Evolutionary conservation across 1,284 basidiomycete genomes (phyloP), one percentile per base, ranked within the genome.

Genomic region (Microbotryum saponariae): DNA sequence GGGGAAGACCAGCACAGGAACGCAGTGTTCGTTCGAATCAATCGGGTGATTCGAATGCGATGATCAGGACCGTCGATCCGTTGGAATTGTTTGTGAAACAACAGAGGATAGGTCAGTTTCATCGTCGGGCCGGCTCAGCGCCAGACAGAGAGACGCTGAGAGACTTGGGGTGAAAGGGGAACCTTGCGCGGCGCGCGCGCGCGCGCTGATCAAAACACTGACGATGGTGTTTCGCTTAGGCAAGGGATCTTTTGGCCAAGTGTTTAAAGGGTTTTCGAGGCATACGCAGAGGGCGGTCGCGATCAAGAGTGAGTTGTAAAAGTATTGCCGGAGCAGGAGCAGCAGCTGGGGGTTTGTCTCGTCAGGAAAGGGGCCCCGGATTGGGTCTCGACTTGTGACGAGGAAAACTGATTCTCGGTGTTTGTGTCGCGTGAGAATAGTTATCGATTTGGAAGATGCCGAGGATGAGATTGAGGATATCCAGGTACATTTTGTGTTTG

Each of bases 391-490:
- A 46, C 21, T 49, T n/a, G 45, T 5, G 1, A 20, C 48, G 48
- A 21, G 21, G 8, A 31, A 49, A 21, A 14, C 48, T 27, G 9
- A 49, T 27, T 12, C 20, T 27, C 48, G 9, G 2, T n/a, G 6
- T n/a, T 20, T 8, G 25, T 33, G 31, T 29, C 25, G 31, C 9
- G 12, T 1, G n/a, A 3, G 10, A 20, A 16, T 59, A 68, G 93
- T 97, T 70, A 97, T 98, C 75, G 92, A 98, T 79, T 83, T 99
- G 45, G 94, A 99, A 77, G 91, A 89, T 73, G 93, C 94, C 56
- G 94, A 97, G 76, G 96, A 99, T 74, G 96, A 99, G 79, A 97
- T 98, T 75, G 93, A 97, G 76, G 94, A 98, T 77, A 97, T 99
- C 63, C 94, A 98, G 73, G 91, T 96, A 76, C n/a, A 49, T 44